These are phyloP conservation scores for Solanum chaucha DNA, from an alignment of 257 asterid species.

Conservation along the genomic window DNA sequence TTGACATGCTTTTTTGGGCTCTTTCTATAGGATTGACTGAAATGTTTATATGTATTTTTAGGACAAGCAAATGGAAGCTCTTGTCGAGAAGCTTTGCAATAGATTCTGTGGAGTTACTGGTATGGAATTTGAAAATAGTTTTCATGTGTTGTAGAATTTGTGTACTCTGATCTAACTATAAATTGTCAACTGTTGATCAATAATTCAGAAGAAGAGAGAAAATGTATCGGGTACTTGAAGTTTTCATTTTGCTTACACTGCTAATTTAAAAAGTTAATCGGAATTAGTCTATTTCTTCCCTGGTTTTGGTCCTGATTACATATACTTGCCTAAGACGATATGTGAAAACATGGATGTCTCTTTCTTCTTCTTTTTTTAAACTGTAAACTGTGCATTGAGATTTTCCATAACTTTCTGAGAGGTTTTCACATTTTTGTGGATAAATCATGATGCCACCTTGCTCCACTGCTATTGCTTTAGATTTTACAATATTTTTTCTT, in stretches of 20 bases:
- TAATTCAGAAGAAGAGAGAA: not conserved
- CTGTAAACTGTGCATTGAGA: not conserved
- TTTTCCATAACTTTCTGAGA: not conserved
- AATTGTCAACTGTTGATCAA: not conserved
- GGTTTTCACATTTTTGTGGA: not conserved
- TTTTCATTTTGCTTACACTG: not conserved
- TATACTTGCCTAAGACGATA: not conserved
- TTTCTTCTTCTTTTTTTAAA: not conserved
- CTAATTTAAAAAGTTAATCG: not conserved
- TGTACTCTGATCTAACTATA: not conserved
- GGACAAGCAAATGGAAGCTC: constrained; percentile 99
- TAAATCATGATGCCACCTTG: not conserved
- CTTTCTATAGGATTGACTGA: not conserved
- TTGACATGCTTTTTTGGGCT: not conserved
- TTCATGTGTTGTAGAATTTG: not conserved
- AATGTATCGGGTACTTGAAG: not conserved
- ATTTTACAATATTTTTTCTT: not conserved
- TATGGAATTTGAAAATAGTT: constrained; percentile 10
- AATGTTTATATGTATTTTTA: constrained; percentile 17
- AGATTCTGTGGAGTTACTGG: constrained; percentile 91
- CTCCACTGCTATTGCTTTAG: not conserved
- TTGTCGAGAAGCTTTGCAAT: constrained; percentile 92
- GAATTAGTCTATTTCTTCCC: not conserved
- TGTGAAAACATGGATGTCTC: not conserved
- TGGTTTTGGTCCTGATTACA: not conserved